A percentile compares a stretch with the other conserved stretches of the same genome.
Conservation (phyloP, 1,284 basidiomycete genomes). For the Sporisorium sorghi region DNA sequence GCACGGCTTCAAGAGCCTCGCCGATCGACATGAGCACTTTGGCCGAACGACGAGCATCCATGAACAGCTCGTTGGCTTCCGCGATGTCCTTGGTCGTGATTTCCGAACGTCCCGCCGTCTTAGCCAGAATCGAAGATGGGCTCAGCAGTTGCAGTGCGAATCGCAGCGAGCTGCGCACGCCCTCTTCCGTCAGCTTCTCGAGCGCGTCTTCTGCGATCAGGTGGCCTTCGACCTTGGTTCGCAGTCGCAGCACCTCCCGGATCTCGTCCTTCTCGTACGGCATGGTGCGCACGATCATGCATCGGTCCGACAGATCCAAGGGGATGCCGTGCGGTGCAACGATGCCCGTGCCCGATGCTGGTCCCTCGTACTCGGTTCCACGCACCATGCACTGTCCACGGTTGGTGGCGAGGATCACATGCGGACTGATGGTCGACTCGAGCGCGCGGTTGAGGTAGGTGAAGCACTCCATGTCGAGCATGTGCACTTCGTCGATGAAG, state of each 20-base stretch:
- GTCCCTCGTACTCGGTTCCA: conserved; percentile 76
- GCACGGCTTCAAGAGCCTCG: conserved; percentile 24
- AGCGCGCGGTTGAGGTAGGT: conserved; percentile 96
- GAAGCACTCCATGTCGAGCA: conserved; percentile 99
- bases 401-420: conserved; percentile 96
- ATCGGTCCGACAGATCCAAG: conserved; percentile 91
- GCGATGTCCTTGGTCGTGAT: conserved; percentile 87
- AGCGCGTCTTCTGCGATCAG: conserved; percentile 82
- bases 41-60: conserved; percentile 80
- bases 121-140: conserved; percentile 88
- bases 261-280: conserved; percentile 87
- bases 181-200: conserved; percentile 83
- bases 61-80: conserved; percentile 86
- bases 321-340: conserved; percentile 93
- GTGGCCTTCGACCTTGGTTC: conserved; percentile 87
- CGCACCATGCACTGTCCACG: conserved; percentile 90
- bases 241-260: conserved; percentile 84
- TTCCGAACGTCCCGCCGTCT: conserved; percentile 80
- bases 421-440: conserved; percentile 95
- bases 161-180: conserved; percentile 83
- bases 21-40: conserved; percentile 34
- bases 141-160: conserved; percentile 92
- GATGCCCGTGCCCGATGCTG: conserved; percentile 76
- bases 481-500: conserved; percentile 99
- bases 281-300: conserved; percentile 95